Evolutionary conservation across 352 stramenopile species (phyloP).

Genomic region (Stephanocyclus meneghinianus): DNA sequence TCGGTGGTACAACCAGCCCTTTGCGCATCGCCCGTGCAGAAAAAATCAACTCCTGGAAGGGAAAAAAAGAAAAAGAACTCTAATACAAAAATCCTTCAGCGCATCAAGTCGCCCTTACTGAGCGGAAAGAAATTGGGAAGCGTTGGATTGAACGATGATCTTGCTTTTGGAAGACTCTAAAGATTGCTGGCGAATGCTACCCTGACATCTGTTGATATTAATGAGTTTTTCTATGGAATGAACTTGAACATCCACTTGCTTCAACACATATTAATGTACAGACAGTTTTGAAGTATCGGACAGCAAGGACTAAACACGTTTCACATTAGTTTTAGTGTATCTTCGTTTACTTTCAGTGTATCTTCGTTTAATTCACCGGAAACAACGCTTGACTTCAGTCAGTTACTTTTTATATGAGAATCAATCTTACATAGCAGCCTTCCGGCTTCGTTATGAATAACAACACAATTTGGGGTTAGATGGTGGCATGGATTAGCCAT

Average conservation of each 20-base stretch:
- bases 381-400: too few relatives aligned
- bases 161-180: not conserved
- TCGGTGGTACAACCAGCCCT: not conserved
- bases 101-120: slow-evolving; percentile 1
- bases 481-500: slow-evolving; percentile 7
- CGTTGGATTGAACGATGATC: slow-evolving; percentile 2
- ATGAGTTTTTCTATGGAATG: too few relatives aligned
- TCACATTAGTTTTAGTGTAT: too few relatives aligned
- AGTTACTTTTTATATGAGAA: too few relatives aligned
- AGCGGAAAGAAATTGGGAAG: not conserved
- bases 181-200: not conserved
- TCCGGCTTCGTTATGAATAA: not conserved
- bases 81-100: not conserved
- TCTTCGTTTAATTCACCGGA: too few relatives aligned
- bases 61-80: not conserved
- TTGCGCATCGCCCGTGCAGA: not conserved
- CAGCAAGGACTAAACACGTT: too few relatives aligned
- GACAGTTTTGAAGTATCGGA: too few relatives aligned
- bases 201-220: too few relatives aligned
- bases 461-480: not conserved
- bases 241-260: too few relatives aligned
- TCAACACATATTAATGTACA: too few relatives aligned
- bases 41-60: not conserved
- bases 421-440: slow-evolving; percentile 2
- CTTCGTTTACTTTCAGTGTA: too few relatives aligned